Evolutionary conservation across 208 protist genomes (phyloP), one percentile per base, ranked within the genome.

Genomic region (Trypanosoma vivax): DNA sequence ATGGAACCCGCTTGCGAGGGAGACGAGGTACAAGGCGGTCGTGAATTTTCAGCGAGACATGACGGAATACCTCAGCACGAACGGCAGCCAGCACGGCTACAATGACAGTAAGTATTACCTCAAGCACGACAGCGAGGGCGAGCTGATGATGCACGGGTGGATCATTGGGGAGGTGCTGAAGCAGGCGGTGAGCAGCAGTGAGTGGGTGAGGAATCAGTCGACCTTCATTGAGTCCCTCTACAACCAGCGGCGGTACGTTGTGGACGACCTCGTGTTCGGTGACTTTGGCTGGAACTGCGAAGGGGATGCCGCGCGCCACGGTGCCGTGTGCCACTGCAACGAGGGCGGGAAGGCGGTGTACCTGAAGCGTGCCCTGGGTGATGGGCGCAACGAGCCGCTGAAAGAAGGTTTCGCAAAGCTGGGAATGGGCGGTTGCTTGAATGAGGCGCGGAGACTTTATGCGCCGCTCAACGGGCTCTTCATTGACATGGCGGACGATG

Each of bases 181-280:
- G 19, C 23, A 52, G 24, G 41, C 50, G 16, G 33, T 57, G 27
- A 2, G 16, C 18, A 14, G 46, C 19, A 27, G 39, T 29, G n/a
- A 11, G 0, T 65, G 54, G 51, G 50, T 46, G 19, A 9, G 5
- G 11, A 40, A 50, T 50, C 46, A 60, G 3, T 6, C 38, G 1
- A 41, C 50, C 5, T 80, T 63, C 52, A 5, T 61, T 56, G 9
- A 10, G 0, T 42, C 50, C 3, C 18, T 81, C 1, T 81, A 80
- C 47, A 3, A 45, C 1, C 80, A 88, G 48, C 65, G 71, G 23
- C 69, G 76, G 18, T 83, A 79, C 58, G 39, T 79, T n/a, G 43
- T 83, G 13, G 60, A 57, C 11, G 76, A 83, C 63, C 57, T 69
- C 35, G 46, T 88, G 19, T 23, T 82, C 19, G 80, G 76, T 38